Evolutionary conservation across 345 rosid genomes (phyloP), one percentile per base, ranked within the genome.

Genomic region (Brassica juncea): DNA sequence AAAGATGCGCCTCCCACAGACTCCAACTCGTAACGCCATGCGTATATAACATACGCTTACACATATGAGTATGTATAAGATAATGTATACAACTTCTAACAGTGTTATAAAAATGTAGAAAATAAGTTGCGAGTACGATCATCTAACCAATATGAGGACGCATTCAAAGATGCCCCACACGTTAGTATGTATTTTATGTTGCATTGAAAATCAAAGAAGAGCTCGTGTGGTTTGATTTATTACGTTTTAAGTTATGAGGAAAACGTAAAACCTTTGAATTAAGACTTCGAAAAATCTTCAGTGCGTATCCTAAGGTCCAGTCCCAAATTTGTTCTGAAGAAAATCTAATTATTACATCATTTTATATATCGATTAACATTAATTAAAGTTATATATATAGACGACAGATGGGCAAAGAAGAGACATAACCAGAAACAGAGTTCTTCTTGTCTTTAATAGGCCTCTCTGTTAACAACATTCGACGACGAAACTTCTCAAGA

Each of bases 141-240:
- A 78, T 72, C 37, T 9, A 65, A 23, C 15, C 0, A 11, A 27
- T 47, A 73, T 64, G 71, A 55, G 39, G 72, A 75, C 80, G 80
- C 32, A 70, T 80, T 80, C 83, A 75, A 80, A 70, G 68, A 14
- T 80, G 61, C 54, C 83, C 76, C 75, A 80, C 83, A 70, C 72
- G 83, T 39, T 75, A 68, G 61, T 69, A 8, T 34, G 10, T 58
- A 66, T 11, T 15, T 19, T 15, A 16, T 49, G 23, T 78, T 19
- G 67, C 39, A 72, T 42, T 66, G 60, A 63, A 61, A 80, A 80
- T 70, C 68, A 75, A 71, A 74, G 67, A 77, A 74, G 67, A 70
- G 72, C 62, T 75, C 83, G 83, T 55, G 80, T 74, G 3, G 62
- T 74, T 75, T 74, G 83, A 64, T 54, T 74, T 52, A 52, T 52